Conservation (phyloP, 2,329 filamentous ascomycete genomes). For the Ceratocystis cubensis region DNA sequence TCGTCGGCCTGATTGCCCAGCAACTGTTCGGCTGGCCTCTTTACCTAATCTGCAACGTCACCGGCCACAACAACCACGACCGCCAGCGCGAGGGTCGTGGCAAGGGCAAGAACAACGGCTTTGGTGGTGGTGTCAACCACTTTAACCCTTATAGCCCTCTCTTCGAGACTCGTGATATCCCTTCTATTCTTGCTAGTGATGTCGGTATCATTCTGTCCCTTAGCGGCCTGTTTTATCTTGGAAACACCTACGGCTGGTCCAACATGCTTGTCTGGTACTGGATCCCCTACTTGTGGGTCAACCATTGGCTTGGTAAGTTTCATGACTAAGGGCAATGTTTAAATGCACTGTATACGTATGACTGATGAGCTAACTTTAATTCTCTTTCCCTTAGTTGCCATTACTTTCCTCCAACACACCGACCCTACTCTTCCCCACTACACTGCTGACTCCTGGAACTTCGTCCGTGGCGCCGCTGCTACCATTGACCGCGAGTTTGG, state of each 20-base stretch:
- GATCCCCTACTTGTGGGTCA: slow-evolving; percentile 90
- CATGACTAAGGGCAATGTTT: neutral
- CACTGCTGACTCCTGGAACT: slow-evolving; percentile 75
- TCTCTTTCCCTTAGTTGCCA: slow-evolving; percentile 54
- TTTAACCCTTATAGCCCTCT: slow-evolving; percentile 79
- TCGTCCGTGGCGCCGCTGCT: slow-evolving; percentile 80
- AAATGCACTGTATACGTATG: neutral
- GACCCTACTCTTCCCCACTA: slow-evolving; percentile 92
- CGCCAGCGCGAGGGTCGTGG: slow-evolving; percentile 86
- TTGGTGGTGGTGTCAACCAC: slow-evolving; percentile 77
- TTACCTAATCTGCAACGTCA: slow-evolving; percentile 86
- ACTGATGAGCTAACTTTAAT: neutral
- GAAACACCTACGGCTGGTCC: slow-evolving; percentile 64
- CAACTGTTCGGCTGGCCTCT: slow-evolving; percentile 87
- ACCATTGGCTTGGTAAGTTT: slow-evolving; percentile 91
- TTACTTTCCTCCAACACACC: slow-evolving; percentile 95
- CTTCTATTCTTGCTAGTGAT: slow-evolving; percentile 76
- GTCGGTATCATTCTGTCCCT: slow-evolving; percentile 58
- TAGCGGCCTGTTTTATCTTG: slow-evolving; percentile 52
- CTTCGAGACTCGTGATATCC: slow-evolving; percentile 82
- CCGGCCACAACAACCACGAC: slow-evolving; percentile 90
- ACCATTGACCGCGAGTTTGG: slow-evolving; percentile 97
- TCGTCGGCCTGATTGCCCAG: slow-evolving; percentile 62
- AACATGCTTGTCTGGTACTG: slow-evolving; percentile 95
- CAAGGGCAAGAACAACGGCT: slow-evolving; percentile 79